phyloP scores from a whole-genome alignment of 208 protist species.

The Borovskyia barvae region DNA sequence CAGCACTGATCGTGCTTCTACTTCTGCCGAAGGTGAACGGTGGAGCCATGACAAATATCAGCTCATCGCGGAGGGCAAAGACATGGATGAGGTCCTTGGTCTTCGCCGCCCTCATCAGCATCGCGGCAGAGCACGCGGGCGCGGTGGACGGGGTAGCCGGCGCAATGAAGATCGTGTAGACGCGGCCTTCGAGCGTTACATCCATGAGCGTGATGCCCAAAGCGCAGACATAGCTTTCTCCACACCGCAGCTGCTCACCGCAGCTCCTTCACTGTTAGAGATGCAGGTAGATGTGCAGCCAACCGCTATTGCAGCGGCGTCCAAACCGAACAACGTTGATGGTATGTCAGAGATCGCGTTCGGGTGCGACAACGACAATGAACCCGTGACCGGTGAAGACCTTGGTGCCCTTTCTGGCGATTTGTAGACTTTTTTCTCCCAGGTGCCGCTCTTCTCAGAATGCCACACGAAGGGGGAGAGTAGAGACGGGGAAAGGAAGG shows the following conservation, averaged over 20 bases:
- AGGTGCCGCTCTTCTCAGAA: too few relatives aligned
- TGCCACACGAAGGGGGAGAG: too few relatives aligned
- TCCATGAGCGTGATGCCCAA: conserved; percentile 37
- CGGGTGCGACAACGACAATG: conserved; percentile 15
- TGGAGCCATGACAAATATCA: conserved; percentile 85
- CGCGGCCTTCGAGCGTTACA: conserved; percentile 51
- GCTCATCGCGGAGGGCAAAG: conserved; percentile 45
- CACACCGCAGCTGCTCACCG: neutral
- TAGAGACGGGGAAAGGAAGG: neutral
- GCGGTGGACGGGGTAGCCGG: conserved; percentile 27
- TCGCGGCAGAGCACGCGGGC: conserved; percentile 32
- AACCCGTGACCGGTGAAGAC: conserved; percentile 9
- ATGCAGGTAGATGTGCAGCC: conserved; percentile 2
- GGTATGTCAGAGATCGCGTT: conserved; percentile 23
- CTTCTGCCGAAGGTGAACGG: conserved; percentile 14
- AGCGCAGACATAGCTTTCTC: neutral
- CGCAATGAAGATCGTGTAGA: conserved; percentile 42
- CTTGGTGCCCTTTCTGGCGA: conserved; percentile 15
- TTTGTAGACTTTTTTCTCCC: too few relatives aligned
- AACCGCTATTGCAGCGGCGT: neutral
- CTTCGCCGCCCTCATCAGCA: conserved; percentile 13
- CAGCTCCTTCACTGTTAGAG: neutral
- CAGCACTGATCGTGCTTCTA: neutral
- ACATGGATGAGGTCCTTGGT: conserved; percentile 55
- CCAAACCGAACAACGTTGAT: neutral